Evolutionary conservation across 2,329 filamentous ascomycete species (phyloP).

Genomic region (Juglanconis juglandina): DNA sequence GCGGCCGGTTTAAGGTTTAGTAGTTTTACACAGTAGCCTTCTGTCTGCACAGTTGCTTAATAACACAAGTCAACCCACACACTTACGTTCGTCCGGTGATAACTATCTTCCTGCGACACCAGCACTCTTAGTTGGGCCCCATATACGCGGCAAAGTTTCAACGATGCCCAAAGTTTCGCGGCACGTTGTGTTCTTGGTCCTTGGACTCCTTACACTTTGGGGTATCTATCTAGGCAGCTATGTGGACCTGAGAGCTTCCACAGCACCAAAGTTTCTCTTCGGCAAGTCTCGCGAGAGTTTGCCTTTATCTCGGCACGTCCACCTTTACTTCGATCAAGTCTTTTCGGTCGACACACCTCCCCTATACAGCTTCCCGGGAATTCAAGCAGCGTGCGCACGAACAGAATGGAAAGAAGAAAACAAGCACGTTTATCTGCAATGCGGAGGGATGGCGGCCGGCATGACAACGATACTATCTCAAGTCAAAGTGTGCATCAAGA

Average conservation of each 20-base stretch:
- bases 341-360: constrained; percentile 23
- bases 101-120: too few relatives aligned
- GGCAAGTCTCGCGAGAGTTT: not conserved
- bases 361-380: constrained; percentile 23
- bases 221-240: constrained; percentile 6
- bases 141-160: too few relatives aligned
- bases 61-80: too few relatives aligned
- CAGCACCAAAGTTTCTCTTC: not conserved
- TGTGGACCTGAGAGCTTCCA: not conserved
- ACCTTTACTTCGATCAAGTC: constrained; percentile 30
- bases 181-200: not conserved
- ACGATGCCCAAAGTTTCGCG: too few relatives aligned
- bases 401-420: constrained; percentile 18
- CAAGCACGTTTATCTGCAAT: constrained; percentile 24
- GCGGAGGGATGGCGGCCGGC: constrained; percentile 26
- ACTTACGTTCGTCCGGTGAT: too few relatives aligned
- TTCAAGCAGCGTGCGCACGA: constrained; percentile 18
- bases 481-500: constrained; percentile 29
- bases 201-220: constrained; percentile 1
- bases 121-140: too few relatives aligned
- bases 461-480: constrained; percentile 29
- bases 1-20: too few relatives aligned
- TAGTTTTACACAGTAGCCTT: too few relatives aligned
- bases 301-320: constrained; percentile 15
- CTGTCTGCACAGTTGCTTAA: too few relatives aligned